Base-by-base conservation (phyloP, 352 stramenopile genomes). In the Achlya hypogyna region DNA sequence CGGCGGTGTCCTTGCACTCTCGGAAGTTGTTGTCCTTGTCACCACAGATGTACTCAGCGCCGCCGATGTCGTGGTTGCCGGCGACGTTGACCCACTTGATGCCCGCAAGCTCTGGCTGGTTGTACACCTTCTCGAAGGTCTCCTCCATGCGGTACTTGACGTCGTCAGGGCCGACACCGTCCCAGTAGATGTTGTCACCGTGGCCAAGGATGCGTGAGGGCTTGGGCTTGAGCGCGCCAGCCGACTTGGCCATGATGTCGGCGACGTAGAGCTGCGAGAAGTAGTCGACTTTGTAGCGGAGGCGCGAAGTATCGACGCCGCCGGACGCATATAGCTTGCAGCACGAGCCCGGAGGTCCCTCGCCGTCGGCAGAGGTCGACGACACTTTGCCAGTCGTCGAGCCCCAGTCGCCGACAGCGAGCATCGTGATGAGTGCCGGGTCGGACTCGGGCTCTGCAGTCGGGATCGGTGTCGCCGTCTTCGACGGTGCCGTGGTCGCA, bases 151-250 rank as follows among this genome's bases (percentile, higher is more conserved):
- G 83, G 69, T 88, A 89, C 40, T 65, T 75, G 38, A 89, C 86
- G 51, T 94, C 84, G 8, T 84, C 75, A 2, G 79, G 76, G 25
- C 84, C 86, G 3, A 82, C 84, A 23, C 86, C 86, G 72, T 93
- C 91, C 84, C 84, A 94, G 82, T 94, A 94, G 35, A 93, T 83
- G 75, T 94, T 94, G 74, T 94, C 86, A 35, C 77, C 85, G 70
- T 94, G 85, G 14, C 82, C 79, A 38, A 94, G 89, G 62, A 94
- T 81, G 18, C 77, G 74, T 14, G 34, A 42, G 8, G 3, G 0
- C 31, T 73, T 65, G 0, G 85, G 83, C 62, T 88, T 89, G 59
- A 91, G 77, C 16, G 79, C 80, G 0, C 71, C 78, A 0, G 85
- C 85, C n/a, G 80, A 86, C 66, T 91, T 72, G 22, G 78, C 72